Conservation (phyloP, 306 rosid species). For the Prinsepia uniflora region DNA sequence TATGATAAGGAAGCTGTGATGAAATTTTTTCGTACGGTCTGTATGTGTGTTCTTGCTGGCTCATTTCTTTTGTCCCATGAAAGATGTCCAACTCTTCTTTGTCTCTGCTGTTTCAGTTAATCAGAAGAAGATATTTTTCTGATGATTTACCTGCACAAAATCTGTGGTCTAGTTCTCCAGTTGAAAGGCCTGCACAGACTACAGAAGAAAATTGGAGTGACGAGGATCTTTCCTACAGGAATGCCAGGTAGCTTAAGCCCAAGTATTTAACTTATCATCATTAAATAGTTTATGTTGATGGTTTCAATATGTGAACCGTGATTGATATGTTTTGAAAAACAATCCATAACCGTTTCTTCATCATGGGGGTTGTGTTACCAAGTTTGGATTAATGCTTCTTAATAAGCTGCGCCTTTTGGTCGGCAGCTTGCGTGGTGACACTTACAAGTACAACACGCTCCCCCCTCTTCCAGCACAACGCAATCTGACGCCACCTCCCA, state of each 20-base stretch:
- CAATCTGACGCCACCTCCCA: constrained; percentile 91
- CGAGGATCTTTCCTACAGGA: constrained; percentile 54
- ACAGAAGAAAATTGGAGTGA: constrained; percentile 66
- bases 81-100: constrained; percentile 19
- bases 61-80: neutral
- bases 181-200: constrained; percentile 51
- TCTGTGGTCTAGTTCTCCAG: constrained; percentile 69
- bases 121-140: constrained; percentile 86
- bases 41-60: constrained; percentile 27
- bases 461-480: constrained; percentile 98
- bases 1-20: constrained; percentile 89
- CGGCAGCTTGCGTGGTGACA: constrained; percentile 51
- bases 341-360: neutral
- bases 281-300: neutral
- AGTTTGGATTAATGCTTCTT: neutral
- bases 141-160: constrained; percentile 62
- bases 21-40: constrained; percentile 82
- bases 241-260: constrained; percentile 42
- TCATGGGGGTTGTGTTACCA: neutral
- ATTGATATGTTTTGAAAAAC: neutral
- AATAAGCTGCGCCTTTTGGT: neutral
- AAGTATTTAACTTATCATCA: neutral
- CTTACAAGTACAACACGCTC: constrained; percentile 68
- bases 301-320: neutral
- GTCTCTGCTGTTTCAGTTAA: constrained; percentile 54